A percentile compares a stretch with the other conserved stretches of the same genome.
phyloP scores from a whole-genome alignment of 345 rosid genomes.

The Euclidium syriacum region DNA sequence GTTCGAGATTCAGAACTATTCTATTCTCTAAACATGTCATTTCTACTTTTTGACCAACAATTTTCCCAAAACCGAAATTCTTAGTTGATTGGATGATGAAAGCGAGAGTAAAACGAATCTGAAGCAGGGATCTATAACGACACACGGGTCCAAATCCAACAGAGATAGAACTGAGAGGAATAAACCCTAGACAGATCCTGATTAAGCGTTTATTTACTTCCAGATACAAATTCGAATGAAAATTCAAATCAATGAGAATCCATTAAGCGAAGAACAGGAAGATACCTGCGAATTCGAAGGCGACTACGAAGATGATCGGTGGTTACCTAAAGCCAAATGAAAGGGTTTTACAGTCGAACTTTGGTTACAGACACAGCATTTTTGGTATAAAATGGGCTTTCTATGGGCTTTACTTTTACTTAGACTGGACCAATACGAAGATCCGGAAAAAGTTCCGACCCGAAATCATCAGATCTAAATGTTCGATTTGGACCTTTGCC shows the following conservation, averaged over 20 bases:
- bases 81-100: background rate
- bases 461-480: constrained; percentile 9
- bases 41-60: background rate
- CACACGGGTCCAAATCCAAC: background rate
- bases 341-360: constrained; percentile 14
- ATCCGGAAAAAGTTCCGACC: constrained; percentile 8
- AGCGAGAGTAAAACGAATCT: background rate
- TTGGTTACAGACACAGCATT: background rate
- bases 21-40: background rate
- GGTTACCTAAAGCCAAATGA: background rate
- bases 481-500: background rate
- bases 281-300: constrained; percentile 24
- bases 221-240: background rate
- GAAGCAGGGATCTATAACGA: background rate
- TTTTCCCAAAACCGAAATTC: background rate
- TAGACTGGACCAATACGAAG: background rate
- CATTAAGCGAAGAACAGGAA: background rate
- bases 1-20: background rate
- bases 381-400: constrained; percentile 6
- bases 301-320: constrained; percentile 21
- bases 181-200: constrained; percentile 2
- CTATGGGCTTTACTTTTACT: background rate
- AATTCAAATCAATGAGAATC: background rate
- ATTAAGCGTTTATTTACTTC: no score
- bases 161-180: background rate